Base-by-base conservation (phyloP, 1,139 yeast species). In the Eremothecium coryli region DNA sequence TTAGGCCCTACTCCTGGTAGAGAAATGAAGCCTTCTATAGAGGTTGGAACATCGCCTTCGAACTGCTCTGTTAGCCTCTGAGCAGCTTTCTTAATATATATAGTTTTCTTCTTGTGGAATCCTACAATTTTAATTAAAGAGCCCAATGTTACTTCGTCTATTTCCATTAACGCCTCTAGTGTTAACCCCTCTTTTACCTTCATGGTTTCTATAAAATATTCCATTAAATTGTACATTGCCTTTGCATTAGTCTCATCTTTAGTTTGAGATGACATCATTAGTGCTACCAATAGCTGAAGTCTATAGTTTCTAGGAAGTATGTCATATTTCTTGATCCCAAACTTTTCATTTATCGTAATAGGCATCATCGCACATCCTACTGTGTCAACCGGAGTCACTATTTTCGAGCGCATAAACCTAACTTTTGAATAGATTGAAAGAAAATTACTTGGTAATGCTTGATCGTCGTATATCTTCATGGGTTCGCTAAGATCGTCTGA, bases 1-100 rank as follows among this genome's bases (percentile, higher is more conserved):
- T 88, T 88, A 8, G 95, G 95, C 0, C 98, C 98, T 1, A 88
- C 94, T 0, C 98, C 98, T 0, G 96, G 96, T 23, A 88, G 60
- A 1, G 69, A 59, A 3, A 73, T 67, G 38, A 86, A 66, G 1
- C 79, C 88, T 7, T 70, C 75, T 9, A 85, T 69, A 0, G 77
- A 74, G 11, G 70, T 60, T 0, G 90, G 90, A 2, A 88, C 69
- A 49, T 86, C 96, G 6, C 77, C 77, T 13, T 64, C 60, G 50
- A 68, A 74, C 12, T 69, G 50, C 2, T 68, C 69, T 3, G 56
- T 49, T 4, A 88, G 47, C 4, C 81, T 62, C 32, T 61, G 62
- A 13, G 82, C 73, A 0, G 90, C 65, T 41, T 68, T 65, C 48
- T 76, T 78, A 41, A 88, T 72, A 51, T 72, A 88, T 8, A 55